phyloP scores from a whole-genome alignment of 345 rosid genomes.

The Eucalyptus cloeziana region DNA sequence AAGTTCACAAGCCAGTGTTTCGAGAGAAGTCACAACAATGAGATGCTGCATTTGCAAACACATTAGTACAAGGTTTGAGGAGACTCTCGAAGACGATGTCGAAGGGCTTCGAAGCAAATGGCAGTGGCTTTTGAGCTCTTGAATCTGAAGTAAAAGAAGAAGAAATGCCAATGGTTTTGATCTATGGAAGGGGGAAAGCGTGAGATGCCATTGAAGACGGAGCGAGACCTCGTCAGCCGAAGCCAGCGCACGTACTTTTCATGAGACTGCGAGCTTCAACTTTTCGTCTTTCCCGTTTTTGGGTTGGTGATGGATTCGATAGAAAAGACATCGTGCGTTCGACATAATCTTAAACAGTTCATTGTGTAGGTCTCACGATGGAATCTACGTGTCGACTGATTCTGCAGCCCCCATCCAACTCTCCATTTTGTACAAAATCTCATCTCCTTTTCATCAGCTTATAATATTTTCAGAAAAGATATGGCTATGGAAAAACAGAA shows the following conservation, averaged over 20 bases:
- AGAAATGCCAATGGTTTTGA: slow-evolving; percentile 4
- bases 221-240: too few relatives aligned
- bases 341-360: not conserved
- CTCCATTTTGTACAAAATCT: not conserved
- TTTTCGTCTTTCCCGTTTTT: not conserved
- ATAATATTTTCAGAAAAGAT: not conserved
- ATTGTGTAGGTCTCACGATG: not conserved
- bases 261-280: not conserved
- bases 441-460: not conserved
- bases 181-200: slow-evolving; percentile 6
- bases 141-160: not conserved
- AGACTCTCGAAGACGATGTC: slow-evolving; percentile 2
- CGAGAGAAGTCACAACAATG: not conserved
- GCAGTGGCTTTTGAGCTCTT: not conserved
- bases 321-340: not conserved
- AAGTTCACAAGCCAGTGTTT: not conserved
- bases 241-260: too few relatives aligned
- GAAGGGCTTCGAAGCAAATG: slow-evolving; percentile 2
- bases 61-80: not conserved
- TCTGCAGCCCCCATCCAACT: not conserved
- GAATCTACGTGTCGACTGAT: not conserved
- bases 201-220: slow-evolving; percentile 23
- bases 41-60: not conserved
- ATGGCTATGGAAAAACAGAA: not conserved
- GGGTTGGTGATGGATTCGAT: not conserved